Evolutionary conservation across 805 yeast species (phyloP).

Genomic region (Spathaspora girioi): DNA sequence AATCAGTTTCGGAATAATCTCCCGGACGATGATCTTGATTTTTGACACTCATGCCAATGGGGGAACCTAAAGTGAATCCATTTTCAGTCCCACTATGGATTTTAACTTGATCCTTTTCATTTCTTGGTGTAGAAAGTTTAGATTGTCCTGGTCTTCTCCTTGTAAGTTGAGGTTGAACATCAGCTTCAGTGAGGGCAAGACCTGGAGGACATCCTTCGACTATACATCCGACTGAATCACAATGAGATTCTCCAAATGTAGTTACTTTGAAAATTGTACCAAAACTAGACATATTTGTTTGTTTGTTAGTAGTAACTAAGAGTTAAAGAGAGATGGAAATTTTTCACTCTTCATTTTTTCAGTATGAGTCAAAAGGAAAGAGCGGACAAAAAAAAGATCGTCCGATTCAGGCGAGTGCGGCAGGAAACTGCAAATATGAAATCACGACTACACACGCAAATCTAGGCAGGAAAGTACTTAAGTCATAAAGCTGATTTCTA

Average conservation of each 20-base stretch:
- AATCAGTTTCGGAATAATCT: constrained; percentile 92
- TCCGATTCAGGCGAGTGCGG: background rate
- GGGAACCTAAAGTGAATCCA: constrained; percentile 90
- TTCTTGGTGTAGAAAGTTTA: constrained; percentile 87
- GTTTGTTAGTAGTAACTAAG: background rate
- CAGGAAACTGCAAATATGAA: background rate
- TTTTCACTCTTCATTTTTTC: background rate
- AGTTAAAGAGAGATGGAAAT: background rate
- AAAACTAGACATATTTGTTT: constrained; percentile 37
- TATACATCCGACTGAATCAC: constrained; percentile 95
- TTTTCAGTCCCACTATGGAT: constrained; percentile 94
- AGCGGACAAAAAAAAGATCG: background rate
- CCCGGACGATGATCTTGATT: constrained; percentile 97
- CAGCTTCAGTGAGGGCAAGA: constrained; percentile 75
- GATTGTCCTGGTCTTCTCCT: constrained; percentile 98
- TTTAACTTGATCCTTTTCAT: constrained; percentile 89
- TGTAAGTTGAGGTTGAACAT: constrained; percentile 91
- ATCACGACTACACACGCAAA: no score
- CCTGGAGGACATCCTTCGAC: constrained; percentile 99
- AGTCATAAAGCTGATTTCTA: no score
- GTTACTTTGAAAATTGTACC: constrained; percentile 61
- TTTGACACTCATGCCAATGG: constrained; percentile 87
- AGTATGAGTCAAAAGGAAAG: background rate
- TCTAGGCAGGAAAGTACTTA: no score
- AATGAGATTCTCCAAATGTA: constrained; percentile 97